Conservation (phyloP, 108 stramenopile species). For the Cyclostephanos invisitatus region DNA sequence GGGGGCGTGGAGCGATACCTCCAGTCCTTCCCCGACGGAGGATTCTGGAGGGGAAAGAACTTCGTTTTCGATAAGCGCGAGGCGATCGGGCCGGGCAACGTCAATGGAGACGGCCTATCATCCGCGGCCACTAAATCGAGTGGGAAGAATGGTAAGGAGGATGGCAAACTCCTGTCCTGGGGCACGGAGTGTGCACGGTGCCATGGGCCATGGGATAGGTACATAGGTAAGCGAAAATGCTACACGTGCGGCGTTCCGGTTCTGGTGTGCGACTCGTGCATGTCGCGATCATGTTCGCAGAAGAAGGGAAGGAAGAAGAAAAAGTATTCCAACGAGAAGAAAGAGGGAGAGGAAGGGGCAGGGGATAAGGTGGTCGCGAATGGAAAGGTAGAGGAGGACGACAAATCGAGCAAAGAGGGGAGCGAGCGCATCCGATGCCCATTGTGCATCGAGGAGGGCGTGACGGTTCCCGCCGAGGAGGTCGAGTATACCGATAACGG, state of each 20-base stretch:
- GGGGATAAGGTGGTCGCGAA: constrained; percentile 3
- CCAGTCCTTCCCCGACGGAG: constrained; percentile 83
- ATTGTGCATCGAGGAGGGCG: constrained; percentile 77
- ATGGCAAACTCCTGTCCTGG: constrained; percentile 39
- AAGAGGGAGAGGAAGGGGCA: background rate
- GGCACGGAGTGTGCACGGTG: constrained; percentile 64
- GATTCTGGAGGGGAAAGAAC: constrained; percentile 82
- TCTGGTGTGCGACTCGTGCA: constrained; percentile 81
- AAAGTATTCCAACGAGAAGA: constrained; percentile 1
- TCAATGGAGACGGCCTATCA: constrained; percentile 84
- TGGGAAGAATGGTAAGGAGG: constrained; percentile 32
- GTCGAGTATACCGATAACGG: constrained; percentile 90
- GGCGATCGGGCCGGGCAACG: constrained; percentile 73
- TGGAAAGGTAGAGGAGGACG: background rate
- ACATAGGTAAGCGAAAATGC: constrained; percentile 91
- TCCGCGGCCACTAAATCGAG: constrained; percentile 13
- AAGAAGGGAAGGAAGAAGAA: constrained; percentile 41
- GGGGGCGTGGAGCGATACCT: constrained; percentile 89
- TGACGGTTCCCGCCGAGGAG: constrained; percentile 78
- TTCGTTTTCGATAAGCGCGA: constrained; percentile 92
- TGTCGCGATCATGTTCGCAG: constrained; percentile 52
- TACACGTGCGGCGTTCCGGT: constrained; percentile 90
- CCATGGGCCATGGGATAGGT: constrained; percentile 83
- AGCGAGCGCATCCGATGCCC: constrained; percentile 67
- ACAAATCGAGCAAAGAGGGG: constrained; percentile 22